Evolutionary conservation across 169 alveolate genomes (phyloP), one percentile per base, ranked within the genome.

Genomic region (Babesia caballi): DNA sequence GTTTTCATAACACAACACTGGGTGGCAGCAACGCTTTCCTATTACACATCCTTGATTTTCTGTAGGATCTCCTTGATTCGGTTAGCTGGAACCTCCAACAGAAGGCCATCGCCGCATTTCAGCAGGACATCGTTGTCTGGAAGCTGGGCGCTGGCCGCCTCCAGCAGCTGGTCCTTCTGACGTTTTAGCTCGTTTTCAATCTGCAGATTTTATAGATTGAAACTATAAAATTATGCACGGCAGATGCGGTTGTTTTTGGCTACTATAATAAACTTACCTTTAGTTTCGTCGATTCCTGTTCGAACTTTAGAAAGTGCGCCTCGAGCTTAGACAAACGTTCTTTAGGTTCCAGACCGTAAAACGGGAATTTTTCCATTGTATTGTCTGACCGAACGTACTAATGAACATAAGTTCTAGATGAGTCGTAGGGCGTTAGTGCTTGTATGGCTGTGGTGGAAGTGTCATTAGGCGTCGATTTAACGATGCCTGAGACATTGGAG

Each of bases 361-460:
- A 71, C 0, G 82, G 82, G 42, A 71, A 71, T 40, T 52, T 63
- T 25, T 63, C 73, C 73, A 49, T 63, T 15, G 17, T 32, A 12
- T 27, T 38, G 42, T 53, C 8, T 3, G 19, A 17, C 21, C 6
- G 53, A 19, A 19, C 1, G 30, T 46, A 4, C 27, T 19, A 12
- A 0, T 46, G 1, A 4, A 9, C 30, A 12, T n/a, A 23, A 46
- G 12, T 12, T 19, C 33, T 17, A 7, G 53, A 23, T 46, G 53
- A 6, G 30, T 46, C 4, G 53, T n/a, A n/a, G n/a, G n/a, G 33
- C 27, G 53, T 46, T 17, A 46, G 2, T 46, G 53, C 0, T 17
- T n/a, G 21, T 46, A 11, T 12, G 53, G 30, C 6, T 4, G 9
- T 46, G 15, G 7, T 9, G 7, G 9, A 52, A 15, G 11, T n/a